Percentiles rank a stretch among this genome's conserved stretches.
These are phyloP conservation scores for Vachellia pachyceras DNA, from an alignment of 306 rosid genomes.

Conservation along the genomic window DNA sequence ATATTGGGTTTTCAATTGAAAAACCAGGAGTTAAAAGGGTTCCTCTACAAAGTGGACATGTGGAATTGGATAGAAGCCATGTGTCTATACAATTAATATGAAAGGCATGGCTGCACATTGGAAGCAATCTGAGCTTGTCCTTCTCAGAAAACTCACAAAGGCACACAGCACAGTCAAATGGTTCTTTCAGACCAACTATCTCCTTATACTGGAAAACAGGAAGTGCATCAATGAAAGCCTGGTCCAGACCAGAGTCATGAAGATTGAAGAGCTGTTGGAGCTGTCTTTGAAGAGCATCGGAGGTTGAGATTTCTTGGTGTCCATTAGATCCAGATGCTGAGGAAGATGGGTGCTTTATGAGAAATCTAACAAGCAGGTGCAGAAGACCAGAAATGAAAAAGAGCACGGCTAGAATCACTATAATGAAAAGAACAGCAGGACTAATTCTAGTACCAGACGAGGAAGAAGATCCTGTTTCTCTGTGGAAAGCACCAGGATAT, in stretches of 20 bases:
- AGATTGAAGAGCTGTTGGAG: constrained; percentile 88
- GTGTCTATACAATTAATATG: constrained; percentile 85
- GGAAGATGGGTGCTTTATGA: constrained; percentile 71
- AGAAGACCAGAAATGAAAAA: constrained; percentile 89
- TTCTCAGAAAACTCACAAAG: constrained; percentile 76
- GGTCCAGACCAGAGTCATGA: constrained; percentile 90
- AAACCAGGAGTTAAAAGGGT: constrained; percentile 64
- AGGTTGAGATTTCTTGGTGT: constrained; percentile 68
- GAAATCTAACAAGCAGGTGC: constrained; percentile 84
- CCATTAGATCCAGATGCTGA: constrained; percentile 63
- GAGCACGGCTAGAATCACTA: constrained; percentile 79
- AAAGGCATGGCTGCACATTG: constrained; percentile 88
- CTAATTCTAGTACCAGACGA: constrained; percentile 72
- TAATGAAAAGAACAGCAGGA: constrained; percentile 82
- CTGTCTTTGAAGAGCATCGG: constrained; percentile 82
- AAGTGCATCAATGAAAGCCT: constrained; percentile 83
- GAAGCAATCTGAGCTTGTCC: constrained; percentile 85
- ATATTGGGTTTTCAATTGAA: constrained; percentile 66
- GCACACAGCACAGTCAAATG: constrained; percentile 88
- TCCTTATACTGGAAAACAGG: constrained; percentile 84
- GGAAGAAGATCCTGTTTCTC: constrained; percentile 50
- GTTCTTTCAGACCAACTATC: constrained; percentile 78
- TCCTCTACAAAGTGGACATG: constrained; percentile 88
- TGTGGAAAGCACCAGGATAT: constrained; percentile 45
- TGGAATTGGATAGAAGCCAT: constrained; percentile 86